Conservation (phyloP, 2,329 filamentous ascomycete genomes). For the Apiospora hydei region DNA sequence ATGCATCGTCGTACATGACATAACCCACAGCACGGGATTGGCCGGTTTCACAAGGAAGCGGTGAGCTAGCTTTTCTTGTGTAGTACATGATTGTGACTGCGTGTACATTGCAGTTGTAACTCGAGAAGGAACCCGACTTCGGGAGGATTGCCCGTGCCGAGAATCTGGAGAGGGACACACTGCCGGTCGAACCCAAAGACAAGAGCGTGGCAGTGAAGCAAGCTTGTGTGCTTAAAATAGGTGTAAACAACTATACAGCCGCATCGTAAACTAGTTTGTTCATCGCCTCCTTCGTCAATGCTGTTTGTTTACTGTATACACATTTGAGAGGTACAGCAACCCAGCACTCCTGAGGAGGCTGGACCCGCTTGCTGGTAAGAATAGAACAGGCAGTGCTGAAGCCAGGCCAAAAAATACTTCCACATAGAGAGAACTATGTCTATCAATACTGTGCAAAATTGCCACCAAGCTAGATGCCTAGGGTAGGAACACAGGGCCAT, state of each 20-base stretch:
- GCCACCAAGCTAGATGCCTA: too few species aligned
- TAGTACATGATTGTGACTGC: not conserved
- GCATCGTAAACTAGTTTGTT: not conserved
- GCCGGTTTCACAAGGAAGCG: constrained; percentile 3
- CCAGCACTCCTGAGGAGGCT: not conserved
- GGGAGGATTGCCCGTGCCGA: constrained; percentile 5
- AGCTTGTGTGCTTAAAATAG: constrained; percentile 8
- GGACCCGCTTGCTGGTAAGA: not conserved
- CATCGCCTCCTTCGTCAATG: not conserved
- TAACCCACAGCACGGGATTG: not conserved
- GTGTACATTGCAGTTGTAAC: not conserved
- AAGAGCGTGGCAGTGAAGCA: not conserved
- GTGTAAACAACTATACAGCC: not conserved
- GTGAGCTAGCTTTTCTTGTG: not conserved
- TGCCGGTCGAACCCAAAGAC: not conserved
- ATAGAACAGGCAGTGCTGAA: not conserved
- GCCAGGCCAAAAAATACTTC: not conserved
- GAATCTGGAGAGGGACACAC: not conserved
- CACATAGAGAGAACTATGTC: not conserved
- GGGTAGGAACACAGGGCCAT: not conserved
- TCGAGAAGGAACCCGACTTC: constrained; percentile 4
- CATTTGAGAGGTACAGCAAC: not conserved
- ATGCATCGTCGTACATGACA: not conserved
- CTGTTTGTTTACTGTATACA: not conserved
- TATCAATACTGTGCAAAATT: too few species aligned